Evolutionary conservation across 495 filamentous ascomycete genomes (phyloP).

Genomic region (Hypomontagnella monticulosa): DNA sequence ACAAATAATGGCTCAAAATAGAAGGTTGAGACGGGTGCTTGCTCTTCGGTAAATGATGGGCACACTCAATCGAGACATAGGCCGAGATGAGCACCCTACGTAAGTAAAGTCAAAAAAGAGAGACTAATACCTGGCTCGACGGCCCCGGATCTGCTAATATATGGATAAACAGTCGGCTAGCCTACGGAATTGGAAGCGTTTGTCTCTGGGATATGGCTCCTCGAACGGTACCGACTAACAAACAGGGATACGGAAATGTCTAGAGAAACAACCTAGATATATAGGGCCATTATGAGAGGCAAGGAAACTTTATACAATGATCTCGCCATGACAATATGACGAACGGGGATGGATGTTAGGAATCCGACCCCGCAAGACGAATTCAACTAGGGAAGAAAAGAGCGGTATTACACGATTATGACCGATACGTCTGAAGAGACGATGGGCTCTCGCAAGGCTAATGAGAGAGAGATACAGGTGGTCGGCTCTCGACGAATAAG

Average conservation of each 20-base stretch:
- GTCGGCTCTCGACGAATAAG: constrained; percentile 35
- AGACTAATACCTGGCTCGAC: constrained; percentile 7
- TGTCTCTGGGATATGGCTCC: constrained; percentile 1
- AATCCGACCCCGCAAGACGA: constrained; percentile 15
- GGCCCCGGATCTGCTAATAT: not conserved
- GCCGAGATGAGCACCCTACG: constrained; percentile 28
- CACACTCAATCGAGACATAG: constrained; percentile 21
- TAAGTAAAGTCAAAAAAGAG: constrained; percentile 11
- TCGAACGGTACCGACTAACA: not conserved
- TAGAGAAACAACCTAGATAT: constrained; percentile 5
- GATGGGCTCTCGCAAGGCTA: constrained; percentile 33
- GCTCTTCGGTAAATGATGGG: constrained; percentile 32
- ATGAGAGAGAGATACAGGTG: constrained; percentile 25
- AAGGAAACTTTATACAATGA: constrained; percentile 5
- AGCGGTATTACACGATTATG: constrained; percentile 31
- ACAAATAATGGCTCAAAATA: constrained; percentile 39
- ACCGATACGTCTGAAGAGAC: constrained; percentile 28
- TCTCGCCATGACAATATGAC: constrained; percentile 13
- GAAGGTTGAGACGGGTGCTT: constrained; percentile 39
- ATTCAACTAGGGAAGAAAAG: constrained; percentile 17
- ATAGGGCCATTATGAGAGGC: constrained; percentile 3
- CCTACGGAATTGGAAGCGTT: constrained; percentile 2
- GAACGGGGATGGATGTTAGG: constrained; percentile 9
- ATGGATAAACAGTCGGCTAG: constrained; percentile 7
- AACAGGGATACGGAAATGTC: not conserved